Conservation (phyloP, 306 rosid species). For the Ceratonia siliqua region DNA sequence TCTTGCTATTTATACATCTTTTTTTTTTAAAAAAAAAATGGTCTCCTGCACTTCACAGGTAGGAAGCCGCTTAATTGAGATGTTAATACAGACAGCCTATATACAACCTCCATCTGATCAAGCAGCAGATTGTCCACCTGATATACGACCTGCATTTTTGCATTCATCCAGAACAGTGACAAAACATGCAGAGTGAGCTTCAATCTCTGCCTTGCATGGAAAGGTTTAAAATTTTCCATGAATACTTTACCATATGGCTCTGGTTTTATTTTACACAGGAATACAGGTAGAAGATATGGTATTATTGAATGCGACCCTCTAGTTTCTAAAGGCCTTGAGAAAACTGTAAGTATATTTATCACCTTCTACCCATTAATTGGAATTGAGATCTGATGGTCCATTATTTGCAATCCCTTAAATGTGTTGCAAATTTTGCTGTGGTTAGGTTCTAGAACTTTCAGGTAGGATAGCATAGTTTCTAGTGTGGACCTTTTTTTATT, state of each 20-base stretch:
- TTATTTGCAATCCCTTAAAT: slow-evolving; percentile 21
- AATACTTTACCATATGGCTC: slow-evolving; percentile 26
- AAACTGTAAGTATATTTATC: slow-evolving; percentile 56
- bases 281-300: slow-evolving; percentile 63
- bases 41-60: slow-evolving; percentile 51
- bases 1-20: slow-evolving; percentile 26
- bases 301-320: slow-evolving; percentile 80
- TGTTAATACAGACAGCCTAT: slow-evolving; percentile 79
- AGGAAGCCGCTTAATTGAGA: slow-evolving; percentile 86
- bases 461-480: slow-evolving; percentile 9
- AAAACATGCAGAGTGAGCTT: slow-evolving; percentile 56
- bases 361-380: slow-evolving; percentile 29
- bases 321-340: slow-evolving; percentile 82
- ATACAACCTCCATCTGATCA: slow-evolving; percentile 84
- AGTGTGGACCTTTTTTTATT: neutral
- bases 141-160: slow-evolving; percentile 84
- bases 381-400: slow-evolving; percentile 30
- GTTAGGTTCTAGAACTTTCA: slow-evolving; percentile 21
- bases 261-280: slow-evolving; percentile 47
- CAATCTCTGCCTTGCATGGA: slow-evolving; percentile 29
- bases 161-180: slow-evolving; percentile 58
- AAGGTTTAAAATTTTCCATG: slow-evolving; percentile 15
- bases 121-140: slow-evolving; percentile 62
- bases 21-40: slow-evolving; percentile 24
- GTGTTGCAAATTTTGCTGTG: slow-evolving; percentile 13